A percentile compares a stretch with the other conserved stretches of the same genome.
phyloP scores from a whole-genome alignment of 805 yeast genomes.

The Priceomyces medius region DNA sequence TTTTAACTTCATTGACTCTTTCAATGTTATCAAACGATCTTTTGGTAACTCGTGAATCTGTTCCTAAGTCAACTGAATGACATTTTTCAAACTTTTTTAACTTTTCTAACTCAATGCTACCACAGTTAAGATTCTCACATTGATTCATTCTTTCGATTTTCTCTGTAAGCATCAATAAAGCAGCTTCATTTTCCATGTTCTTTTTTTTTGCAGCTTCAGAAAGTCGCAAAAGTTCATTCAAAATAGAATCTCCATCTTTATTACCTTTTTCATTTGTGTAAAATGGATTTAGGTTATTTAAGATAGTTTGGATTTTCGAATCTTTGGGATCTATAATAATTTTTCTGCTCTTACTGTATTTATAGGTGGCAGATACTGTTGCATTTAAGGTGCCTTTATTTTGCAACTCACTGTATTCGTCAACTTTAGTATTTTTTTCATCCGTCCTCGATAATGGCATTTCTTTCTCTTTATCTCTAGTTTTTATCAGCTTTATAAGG shows the following conservation, averaged over 20 bases:
- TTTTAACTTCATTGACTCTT: no score
- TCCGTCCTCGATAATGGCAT: background rate
- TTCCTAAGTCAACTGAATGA: no score
- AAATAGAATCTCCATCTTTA: background rate
- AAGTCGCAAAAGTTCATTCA: background rate
- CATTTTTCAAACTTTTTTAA: no score
- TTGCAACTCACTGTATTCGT: background rate
- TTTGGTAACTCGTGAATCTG: no score
- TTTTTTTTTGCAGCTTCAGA: constrained; percentile 1
- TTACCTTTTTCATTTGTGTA: background rate
- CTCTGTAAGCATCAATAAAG: no score
- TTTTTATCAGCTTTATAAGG: background rate
- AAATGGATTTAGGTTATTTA: background rate
- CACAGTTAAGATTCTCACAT: no score
- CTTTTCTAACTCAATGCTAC: no score
- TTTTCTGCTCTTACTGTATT: background rate
- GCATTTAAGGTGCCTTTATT: no score
- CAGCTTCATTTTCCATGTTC: background rate
- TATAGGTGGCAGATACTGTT: background rate
- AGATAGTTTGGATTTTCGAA: background rate
- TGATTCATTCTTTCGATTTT: no score
- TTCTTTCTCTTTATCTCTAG: background rate
- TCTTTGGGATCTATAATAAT: background rate
- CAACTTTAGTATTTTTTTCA: background rate
- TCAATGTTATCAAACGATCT: no score